These are phyloP conservation scores for Didymella pinodella DNA, from an alignment of 2,329 filamentous ascomycete genomes.

Conservation along the genomic window DNA sequence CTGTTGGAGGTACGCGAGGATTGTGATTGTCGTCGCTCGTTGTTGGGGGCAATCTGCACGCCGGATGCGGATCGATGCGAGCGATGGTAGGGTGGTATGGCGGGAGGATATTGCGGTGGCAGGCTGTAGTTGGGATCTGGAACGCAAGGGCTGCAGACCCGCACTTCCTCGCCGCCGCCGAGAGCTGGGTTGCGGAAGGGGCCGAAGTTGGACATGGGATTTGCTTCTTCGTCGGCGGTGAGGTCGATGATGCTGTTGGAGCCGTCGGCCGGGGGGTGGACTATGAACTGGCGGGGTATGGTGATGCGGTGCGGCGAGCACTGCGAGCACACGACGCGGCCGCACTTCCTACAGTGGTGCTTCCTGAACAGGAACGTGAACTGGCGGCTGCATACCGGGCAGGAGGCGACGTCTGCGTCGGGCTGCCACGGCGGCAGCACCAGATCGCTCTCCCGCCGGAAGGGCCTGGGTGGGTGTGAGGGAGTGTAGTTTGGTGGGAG, in stretches of 20 bases:
- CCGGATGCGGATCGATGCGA: conserved; percentile 34
- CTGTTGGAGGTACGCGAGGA: conserved; percentile 31
- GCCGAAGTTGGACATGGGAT: conserved; percentile 38
- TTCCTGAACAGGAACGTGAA: conserved; percentile 89
- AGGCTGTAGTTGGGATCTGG: conserved; percentile 71
- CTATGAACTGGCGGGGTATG: conserved; percentile 92
- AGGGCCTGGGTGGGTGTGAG: conserved; percentile 13
- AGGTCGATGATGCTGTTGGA: conserved; percentile 53
- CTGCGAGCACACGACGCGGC: conserved; percentile 84
- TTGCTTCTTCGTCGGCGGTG: conserved; percentile 49
- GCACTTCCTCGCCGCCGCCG: conserved; percentile 72
- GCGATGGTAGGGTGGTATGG: conserved; percentile 27
- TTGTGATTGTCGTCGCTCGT: conserved; percentile 29
- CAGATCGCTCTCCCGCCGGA: conserved; percentile 54
- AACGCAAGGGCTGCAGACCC: conserved; percentile 76
- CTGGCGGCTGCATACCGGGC: conserved; percentile 80
- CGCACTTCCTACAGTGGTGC: conserved; percentile 96
- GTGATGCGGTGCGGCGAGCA: conserved; percentile 96
- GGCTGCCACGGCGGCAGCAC: conserved; percentile 84
- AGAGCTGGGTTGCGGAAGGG: conserved; percentile 58
- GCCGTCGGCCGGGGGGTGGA: conserved; percentile 66
- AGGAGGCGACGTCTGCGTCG: conserved; percentile 80
- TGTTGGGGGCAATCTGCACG: conserved; percentile 30
- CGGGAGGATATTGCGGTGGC: conserved; percentile 58
- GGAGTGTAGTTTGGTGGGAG: conserved; percentile 20